Base-by-base conservation (phyloP, 495 filamentous ascomycete species). In the Neurospora sp. region DNA sequence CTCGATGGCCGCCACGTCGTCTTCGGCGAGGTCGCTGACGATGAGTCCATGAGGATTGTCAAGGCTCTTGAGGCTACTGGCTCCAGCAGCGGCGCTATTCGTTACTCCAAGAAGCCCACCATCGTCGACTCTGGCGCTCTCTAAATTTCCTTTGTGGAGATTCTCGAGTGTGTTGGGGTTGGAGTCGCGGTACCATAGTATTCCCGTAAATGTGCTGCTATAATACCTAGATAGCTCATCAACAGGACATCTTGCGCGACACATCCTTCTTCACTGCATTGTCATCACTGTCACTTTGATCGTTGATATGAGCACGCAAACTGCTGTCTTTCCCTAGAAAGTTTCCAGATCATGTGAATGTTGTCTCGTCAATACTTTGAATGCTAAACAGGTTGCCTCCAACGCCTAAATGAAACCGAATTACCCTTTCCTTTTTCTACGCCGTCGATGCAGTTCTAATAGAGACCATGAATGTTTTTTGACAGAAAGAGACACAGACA, bases 1-100 rank as follows among this genome's bases (percentile, higher is more conserved):
- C 88, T 95, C 76, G 88, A 95, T 78, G 90, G 90, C 76, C 91
- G 91, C 79, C 93, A 95, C 84, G 91, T 93, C 77, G 93, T 94
- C 78, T 95, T 95, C 82, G 92, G 92, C 69, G 86, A 92, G 83
- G 92, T 94, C 54, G 87, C 88, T 71, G 91, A 93, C 73, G 79
- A 84, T 0, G 80, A 84, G n/a, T 93, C 91, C 76, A 81, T 89
- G 84, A 74, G 81, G 0, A 78, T 94, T 73, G 92, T 96, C 80
- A 87, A 87, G 83, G 87, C 90, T 76, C 86, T 97, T 71, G 93
- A 97, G 89, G 86, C 88, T 73, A 87, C 89, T 44, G 92, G 92
- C 81, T 87, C 84, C 77, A 78, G 82, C 80, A 86, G 82, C 78
- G 92, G 92, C 74, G 82, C 87, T 73, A 85, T 92, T 81, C 84